Conservation (phyloP, 768 basidiomycete genomes). For the Rhizopogon roseolus region DNA sequence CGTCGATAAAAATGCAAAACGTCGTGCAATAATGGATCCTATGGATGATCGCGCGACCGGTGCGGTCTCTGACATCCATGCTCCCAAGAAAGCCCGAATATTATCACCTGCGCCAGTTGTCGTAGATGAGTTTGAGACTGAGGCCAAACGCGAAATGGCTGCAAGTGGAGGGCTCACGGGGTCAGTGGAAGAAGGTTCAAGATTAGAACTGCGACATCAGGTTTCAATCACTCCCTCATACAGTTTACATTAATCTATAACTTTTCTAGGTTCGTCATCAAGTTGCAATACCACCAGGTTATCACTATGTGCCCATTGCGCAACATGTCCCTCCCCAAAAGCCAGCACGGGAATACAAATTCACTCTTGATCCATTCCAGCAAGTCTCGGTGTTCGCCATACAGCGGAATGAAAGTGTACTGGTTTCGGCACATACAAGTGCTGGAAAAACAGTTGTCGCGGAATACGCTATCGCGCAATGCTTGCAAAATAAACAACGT, state of each 20-base stretch:
- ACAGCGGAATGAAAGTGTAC: conserved; percentile 93
- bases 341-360: conserved; percentile 91
- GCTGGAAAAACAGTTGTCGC: conserved; percentile 99
- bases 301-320: conserved; percentile 86
- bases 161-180: conserved; percentile 86
- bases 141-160: conserved; percentile 87
- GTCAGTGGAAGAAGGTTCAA: conserved; percentile 58
- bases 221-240: conserved; percentile 27
- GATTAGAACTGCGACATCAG: conserved; percentile 79
- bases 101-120: conserved; percentile 68
- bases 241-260: conserved; percentile 1
- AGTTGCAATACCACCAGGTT: conserved; percentile 92
- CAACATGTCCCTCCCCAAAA: conserved; percentile 88
- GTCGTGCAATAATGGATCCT: conserved; percentile 6
- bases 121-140: conserved; percentile 92
- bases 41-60: not conserved
- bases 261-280: conserved; percentile 78
- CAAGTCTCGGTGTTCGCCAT: conserved; percentile 92
- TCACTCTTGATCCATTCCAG: conserved; percentile 96
- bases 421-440: conserved; percentile 98
- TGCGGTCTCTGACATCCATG: conserved; percentile 24
- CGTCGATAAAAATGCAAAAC: conserved; percentile 21
- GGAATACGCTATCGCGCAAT: conserved; percentile 98
- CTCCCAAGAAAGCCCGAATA: conserved; percentile 56
- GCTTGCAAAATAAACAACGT: conserved; percentile 87